A percentile compares a stretch with the other conserved stretches of the same genome.
These are phyloP conservation scores for Paragyromitra xinjiangensis DNA, from an alignment of 495 filamentous ascomycete species.

Conservation along the genomic window DNA sequence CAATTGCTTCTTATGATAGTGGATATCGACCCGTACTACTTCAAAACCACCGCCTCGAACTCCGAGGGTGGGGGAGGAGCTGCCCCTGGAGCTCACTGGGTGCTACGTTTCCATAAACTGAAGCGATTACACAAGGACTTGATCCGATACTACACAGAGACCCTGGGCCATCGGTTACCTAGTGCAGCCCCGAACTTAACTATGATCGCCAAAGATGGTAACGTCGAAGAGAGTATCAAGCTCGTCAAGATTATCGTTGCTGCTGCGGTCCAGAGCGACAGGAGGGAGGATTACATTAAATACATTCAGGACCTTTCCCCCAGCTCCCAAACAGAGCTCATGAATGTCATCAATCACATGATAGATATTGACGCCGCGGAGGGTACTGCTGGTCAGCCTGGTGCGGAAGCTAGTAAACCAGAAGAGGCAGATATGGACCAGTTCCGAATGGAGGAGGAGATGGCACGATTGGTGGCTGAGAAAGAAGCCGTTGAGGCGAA, in stretches of 20 bases:
- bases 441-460: constrained; percentile 57
- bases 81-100: constrained; percentile 52
- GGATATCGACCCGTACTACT: constrained; percentile 58
- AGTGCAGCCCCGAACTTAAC: constrained; percentile 54
- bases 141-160: constrained; percentile 55
- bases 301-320: constrained; percentile 54
- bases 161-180: constrained; percentile 53
- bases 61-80: constrained; percentile 49
- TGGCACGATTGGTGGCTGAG: constrained; percentile 55
- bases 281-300: constrained; percentile 56
- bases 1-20: constrained; percentile 33
- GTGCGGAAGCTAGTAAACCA: constrained; percentile 21
- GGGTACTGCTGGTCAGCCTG: constrained; percentile 23
- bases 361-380: constrained; percentile 45
- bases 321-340: constrained; percentile 56
- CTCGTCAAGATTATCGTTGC: constrained; percentile 58
- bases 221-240: constrained; percentile 56
- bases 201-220: constrained; percentile 56
- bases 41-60: constrained; percentile 49
- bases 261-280: constrained; percentile 56
- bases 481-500: constrained; percentile 55
- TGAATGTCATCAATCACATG: constrained; percentile 57
- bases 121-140: constrained; percentile 56
- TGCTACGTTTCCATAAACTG: constrained; percentile 54
- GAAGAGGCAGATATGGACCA: constrained; percentile 55